Base-by-base conservation (phyloP, 106 monocot species). In the Apostasia shenzhenica region DNA sequence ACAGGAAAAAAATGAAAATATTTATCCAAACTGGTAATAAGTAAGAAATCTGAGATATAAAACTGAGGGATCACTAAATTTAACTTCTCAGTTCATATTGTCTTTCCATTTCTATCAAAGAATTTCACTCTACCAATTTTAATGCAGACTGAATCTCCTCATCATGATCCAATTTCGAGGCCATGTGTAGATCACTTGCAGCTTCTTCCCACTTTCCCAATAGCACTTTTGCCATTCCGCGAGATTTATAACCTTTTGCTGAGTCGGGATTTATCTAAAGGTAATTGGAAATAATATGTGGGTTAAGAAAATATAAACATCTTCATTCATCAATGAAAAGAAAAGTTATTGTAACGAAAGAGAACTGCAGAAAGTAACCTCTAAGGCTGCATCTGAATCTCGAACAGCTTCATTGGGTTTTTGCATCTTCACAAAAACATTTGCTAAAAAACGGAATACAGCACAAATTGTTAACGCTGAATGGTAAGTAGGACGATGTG, bases 341-440 rank as follows among this genome's bases (percentile, higher is more conserved):
- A 11, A 26, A 38, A 43, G 26, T 47, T 11, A 14, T 63, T 14
- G 3, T 42, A 3, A 54, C 8, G n/a, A 37, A 42, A 4, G 45
- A 48, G 41, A 51, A 46, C 60, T 12, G 59, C 44, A 38, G 13
- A 66, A 46, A 72, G 11, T 9, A 78, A 91, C 91, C 91, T 95
- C 66, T 49, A 91, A 67, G 50, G 95, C 91, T 75, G 79, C 80
- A 80, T 91, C 78, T 58, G 88, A 84, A 84, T 91, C 95, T 76
- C 79, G 57, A 50, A 95, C 86, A 39, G 95, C 95, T 37, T 88
- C 88, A 82, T 88, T 95, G 69, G 91, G 91, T 73, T 91, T 91
- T 8, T 61, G 77, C 75, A 82, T 73, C 70, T 88, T 95, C 45
- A 88, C 67, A 71, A 88, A 91, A 76, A 80, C 80, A 78, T 73